phyloP scores from a whole-genome alignment of 2,329 filamentous ascomycete genomes.

The Xylariaceae sp. region DNA sequence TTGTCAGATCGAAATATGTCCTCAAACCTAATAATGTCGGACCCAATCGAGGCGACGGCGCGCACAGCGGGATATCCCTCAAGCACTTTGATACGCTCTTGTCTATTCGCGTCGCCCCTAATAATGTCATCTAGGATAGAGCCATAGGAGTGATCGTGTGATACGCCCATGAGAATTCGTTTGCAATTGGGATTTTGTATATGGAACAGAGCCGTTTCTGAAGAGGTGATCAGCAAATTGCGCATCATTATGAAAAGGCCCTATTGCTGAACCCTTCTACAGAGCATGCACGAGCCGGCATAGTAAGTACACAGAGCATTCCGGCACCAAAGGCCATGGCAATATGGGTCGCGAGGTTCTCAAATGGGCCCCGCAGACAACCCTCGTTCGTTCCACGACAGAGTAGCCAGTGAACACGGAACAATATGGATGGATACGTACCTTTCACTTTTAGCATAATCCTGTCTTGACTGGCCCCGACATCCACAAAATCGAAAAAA shows the following conservation, averaged over 20 bases:
- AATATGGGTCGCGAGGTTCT: neutral
- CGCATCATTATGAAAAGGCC: neutral
- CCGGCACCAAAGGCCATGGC: neutral
- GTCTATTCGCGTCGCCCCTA: slow-evolving; percentile 41
- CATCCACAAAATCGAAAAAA: slow-evolving; percentile 61
- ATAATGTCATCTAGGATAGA: slow-evolving; percentile 55
- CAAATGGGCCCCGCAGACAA: neutral
- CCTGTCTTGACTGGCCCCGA: slow-evolving; percentile 56
- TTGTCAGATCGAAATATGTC: slow-evolving; percentile 54
- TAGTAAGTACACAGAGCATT: neutral
- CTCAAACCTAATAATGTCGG: slow-evolving; percentile 45
- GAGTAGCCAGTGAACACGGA: neutral
- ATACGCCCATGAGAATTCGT: slow-evolving; percentile 58
- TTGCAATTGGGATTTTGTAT: slow-evolving; percentile 58
- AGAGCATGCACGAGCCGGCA: neutral
- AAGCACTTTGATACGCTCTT: slow-evolving; percentile 48
- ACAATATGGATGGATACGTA: slow-evolving; percentile 26
- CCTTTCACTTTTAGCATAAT: slow-evolving; percentile 59
- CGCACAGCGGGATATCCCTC: slow-evolving; percentile 50
- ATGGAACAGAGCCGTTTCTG: slow-evolving; percentile 54
- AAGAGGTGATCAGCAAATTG: slow-evolving; percentile 7
- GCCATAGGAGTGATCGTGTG: slow-evolving; percentile 58
- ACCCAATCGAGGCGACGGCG: slow-evolving; percentile 45
- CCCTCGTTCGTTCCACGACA: neutral
- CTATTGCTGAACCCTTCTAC: neutral